Base-by-base conservation (phyloP, 2,329 filamentous ascomycete genomes). In the Colletotrichum sublineola region DNA sequence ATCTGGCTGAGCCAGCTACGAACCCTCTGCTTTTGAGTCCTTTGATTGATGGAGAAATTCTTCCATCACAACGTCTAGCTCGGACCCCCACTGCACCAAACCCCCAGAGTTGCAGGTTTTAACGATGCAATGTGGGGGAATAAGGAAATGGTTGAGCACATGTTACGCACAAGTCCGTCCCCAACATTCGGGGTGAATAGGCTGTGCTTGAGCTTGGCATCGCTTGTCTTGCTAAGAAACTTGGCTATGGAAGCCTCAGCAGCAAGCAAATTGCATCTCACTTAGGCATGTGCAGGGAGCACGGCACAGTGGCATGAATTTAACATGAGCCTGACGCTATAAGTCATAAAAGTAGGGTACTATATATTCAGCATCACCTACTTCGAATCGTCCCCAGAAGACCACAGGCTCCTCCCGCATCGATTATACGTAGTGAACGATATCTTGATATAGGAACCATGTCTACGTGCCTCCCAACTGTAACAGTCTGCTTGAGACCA, bases 1-100 rank as follows among this genome's bases (percentile, higher is more conserved):
- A n/a, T 61, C 53, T 55, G 29, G n/a, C 42, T 46, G 56, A 69
- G 63, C 55, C 67, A 63, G 70, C 66, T 56, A 60, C 68, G 64
- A 71, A 53, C 20, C 46, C 55, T 55, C 15, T 52, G 36, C 55
- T 29, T 67, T 55, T 42, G n/a, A 18, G 63, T 33, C 56, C 53
- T 74, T n/a, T 78, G 74, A 80, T 80, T 80, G 78, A 77, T 77
- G 79, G 79, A 80, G 75, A 76, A 79, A 79, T 77, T 75, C 50
- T 33, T 69, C 69, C 69, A 53, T 36, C 46, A 15, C n/a, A 9
- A 46, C 5, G 50, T 56, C 31, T 40, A 61, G 63, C 36, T 71
- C 68, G 63, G 68, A 24, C 42, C 31, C 52, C 56, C 40, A 42
- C 63, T 70, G 56, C 31, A 42, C 46, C 60, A 56, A 31, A 50